Evolutionary conservation across 2,329 filamentous ascomycete genomes (phyloP), one percentile per base, ranked within the genome.

Genomic region (Aplosporella prunicola): DNA sequence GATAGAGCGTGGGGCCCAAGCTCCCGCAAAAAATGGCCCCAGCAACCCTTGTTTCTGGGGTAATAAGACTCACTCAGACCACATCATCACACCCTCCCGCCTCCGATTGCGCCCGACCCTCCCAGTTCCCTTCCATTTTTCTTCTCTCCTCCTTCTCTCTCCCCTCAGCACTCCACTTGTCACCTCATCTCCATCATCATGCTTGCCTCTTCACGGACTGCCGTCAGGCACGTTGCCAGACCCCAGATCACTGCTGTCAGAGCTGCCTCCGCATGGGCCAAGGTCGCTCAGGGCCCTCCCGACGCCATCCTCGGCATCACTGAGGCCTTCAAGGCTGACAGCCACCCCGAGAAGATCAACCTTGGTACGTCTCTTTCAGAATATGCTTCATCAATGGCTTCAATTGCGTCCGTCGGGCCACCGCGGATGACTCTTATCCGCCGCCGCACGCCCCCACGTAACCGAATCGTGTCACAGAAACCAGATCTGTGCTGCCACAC

Each of bases 321-420:
- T 46, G 91, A 98, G 71, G 91, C 91, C 44, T 98, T 91, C 82
- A 98, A 96, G 76, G 88, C 88, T 65, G 91, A 98, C 63, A 75
- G 72, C 56, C 89, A 93, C 66, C 70, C 78, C 46, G 78, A 94
- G 71, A 98, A 96, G 79, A 96, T 98, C 74, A 96, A 96, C 72
- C 72, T 98, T 45, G 91, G 83, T 82, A 68, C 56, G 73, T 47
- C 9, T 24, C 22, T 24, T n/a, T n/a, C n/a, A n/a, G n/a, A n/a
- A n/a, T n/a, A n/a, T n/a, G n/a, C n/a, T 13, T 13, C 8, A 16
- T 20, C 17, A 32, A 20, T 37, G 31, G 5, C 9, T n/a, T n/a
- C n/a, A n/a, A n/a, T n/a, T n/a, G n/a, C n/a, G n/a, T n/a, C n/a
- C n/a, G n/a, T n/a, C n/a, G n/a, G n/a, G n/a, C n/a, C n/a, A n/a